phyloP scores from a whole-genome alignment of 2,329 filamentous ascomycete species.

The Cordyceps farinosa region DNA sequence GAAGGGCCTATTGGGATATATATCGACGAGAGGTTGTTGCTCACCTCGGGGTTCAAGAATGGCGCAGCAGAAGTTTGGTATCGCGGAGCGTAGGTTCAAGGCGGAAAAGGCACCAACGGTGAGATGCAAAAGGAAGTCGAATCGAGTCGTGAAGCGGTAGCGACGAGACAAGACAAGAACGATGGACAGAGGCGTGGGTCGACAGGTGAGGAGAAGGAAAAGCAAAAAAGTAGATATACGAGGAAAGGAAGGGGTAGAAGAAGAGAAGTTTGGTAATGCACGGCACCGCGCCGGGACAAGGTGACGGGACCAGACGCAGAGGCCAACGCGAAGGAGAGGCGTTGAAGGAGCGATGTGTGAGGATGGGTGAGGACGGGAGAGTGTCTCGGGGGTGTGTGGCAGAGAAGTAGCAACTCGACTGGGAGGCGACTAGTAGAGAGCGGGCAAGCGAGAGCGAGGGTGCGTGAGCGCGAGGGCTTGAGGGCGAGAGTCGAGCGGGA shows the following conservation, averaged over 20 bases:
- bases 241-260: not conserved
- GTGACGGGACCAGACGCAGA: not conserved
- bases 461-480: not conserved
- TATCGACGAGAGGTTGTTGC: not conserved
- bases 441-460: not conserved
- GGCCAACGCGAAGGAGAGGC: conserved; percentile 4
- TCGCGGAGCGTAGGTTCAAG: not conserved
- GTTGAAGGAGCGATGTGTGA: not conserved
- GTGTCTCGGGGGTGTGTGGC: not conserved
- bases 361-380: not conserved
- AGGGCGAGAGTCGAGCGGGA: conserved; percentile 6
- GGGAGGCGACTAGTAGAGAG: not conserved
- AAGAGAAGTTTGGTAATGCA: not conserved
- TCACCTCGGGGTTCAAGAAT: not conserved
- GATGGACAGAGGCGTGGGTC: not conserved
- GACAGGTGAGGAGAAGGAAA: conserved; percentile 5
- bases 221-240: conserved; percentile 3
- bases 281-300: not conserved
- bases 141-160: not conserved
- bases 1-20: not conserved
- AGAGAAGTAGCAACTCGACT: not conserved
- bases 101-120: too few species aligned
- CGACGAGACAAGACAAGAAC: not conserved
- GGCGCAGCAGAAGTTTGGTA: not conserved
- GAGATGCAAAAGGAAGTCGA: conserved; percentile 2